Evolutionary conservation across 2,329 filamentous ascomycete species (phyloP).

Genomic region (Madurella mycetomatis): DNA sequence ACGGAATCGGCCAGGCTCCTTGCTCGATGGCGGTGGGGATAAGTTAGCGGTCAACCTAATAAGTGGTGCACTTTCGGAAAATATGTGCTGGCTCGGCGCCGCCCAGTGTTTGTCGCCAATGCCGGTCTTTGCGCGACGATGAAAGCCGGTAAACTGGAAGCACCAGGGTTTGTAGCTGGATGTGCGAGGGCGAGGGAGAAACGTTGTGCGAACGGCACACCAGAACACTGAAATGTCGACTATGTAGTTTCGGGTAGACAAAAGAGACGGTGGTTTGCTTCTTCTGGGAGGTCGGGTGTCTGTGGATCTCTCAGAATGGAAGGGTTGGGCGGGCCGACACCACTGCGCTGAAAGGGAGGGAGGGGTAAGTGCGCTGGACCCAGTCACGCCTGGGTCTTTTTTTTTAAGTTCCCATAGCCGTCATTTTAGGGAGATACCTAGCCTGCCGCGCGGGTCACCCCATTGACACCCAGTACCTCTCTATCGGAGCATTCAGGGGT

Average conservation of each 20-base stretch:
- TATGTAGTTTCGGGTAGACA: slow-evolving; percentile 1
- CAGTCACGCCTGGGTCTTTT: too few species aligned
- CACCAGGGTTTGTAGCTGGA: neutral
- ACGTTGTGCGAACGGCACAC: neutral
- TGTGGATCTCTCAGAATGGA: slow-evolving; percentile 20
- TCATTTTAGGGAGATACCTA: slow-evolving; percentile 1
- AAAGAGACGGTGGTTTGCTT: slow-evolving; percentile 9
- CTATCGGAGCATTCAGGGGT: neutral
- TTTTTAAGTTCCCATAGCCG: too few species aligned
- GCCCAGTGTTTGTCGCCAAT: neutral
- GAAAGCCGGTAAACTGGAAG: neutral
- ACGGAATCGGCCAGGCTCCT: neutral
- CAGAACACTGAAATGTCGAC: neutral
- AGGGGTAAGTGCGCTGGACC: slow-evolving; percentile 16
- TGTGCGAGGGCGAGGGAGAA: neutral
- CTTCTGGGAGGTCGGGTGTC: slow-evolving; percentile 12
- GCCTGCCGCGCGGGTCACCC: too few species aligned
- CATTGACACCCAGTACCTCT: neutral
- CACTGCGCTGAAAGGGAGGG: slow-evolving; percentile 1
- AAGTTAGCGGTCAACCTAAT: slow-evolving; percentile 7
- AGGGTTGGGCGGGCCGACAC: slow-evolving; percentile 6
- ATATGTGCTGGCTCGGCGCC: neutral
- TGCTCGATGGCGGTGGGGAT: neutral
- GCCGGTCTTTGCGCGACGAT: neutral
- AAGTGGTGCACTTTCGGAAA: neutral